Evolutionary conservation across 352 stramenopile species (phyloP).

Genomic region (Phytophthora melonis): DNA sequence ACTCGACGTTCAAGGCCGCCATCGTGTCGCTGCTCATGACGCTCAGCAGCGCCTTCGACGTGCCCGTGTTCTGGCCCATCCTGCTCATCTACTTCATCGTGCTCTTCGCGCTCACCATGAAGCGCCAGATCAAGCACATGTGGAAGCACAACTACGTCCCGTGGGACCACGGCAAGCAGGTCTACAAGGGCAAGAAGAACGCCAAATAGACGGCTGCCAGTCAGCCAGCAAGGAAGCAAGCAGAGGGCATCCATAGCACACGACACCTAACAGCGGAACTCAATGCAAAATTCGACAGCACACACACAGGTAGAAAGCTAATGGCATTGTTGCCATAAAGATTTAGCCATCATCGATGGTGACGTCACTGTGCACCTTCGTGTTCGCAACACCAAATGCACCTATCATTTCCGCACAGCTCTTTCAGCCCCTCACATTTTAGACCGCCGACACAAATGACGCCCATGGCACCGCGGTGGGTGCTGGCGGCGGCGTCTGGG

Average conservation of each 20-base stretch:
- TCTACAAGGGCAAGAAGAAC: constrained; percentile 93
- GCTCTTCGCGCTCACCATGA: constrained; percentile 99
- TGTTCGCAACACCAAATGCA: constrained; percentile 2
- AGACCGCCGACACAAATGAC: constrained; percentile 12
- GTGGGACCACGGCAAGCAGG: constrained; percentile 96
- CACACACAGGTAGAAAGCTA: not conserved
- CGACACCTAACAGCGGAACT: constrained; percentile 1
- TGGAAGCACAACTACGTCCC: constrained; percentile 99
- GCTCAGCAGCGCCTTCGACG: constrained; percentile 98
- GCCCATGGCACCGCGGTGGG: constrained; percentile 12
- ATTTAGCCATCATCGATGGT: constrained; percentile 3
- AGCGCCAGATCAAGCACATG: constrained; percentile 99
- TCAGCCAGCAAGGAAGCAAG: constrained; percentile 2
- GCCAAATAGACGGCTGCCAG: constrained; percentile 68
- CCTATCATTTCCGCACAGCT: constrained; percentile 15
- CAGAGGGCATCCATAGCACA: not conserved
- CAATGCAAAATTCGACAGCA: not conserved
- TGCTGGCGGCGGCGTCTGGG: constrained; percentile 15
- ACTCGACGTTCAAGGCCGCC: constrained; percentile 90
- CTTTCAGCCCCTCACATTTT: constrained; percentile 19
- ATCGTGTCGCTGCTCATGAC: constrained; percentile 97
- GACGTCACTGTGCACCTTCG: constrained; percentile 20
- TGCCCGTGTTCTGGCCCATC: constrained; percentile 99
- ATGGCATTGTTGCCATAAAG: not conserved
- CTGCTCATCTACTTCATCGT: constrained; percentile 99